These are phyloP conservation scores for Eucalyptus tenuipes DNA, from an alignment of 345 rosid genomes.

Conservation along the genomic window DNA sequence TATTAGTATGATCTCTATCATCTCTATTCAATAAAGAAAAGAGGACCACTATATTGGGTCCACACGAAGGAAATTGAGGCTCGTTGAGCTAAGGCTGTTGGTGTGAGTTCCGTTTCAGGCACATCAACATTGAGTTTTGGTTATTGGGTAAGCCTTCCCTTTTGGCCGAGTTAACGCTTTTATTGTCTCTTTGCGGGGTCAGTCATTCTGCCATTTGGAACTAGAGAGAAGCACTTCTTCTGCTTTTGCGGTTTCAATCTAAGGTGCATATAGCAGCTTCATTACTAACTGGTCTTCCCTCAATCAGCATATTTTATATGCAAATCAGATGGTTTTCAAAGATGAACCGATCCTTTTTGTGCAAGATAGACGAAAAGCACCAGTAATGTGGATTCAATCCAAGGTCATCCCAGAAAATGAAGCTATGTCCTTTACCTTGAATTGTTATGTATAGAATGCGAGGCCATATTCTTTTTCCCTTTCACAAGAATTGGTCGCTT, in stretches of 20 bases:
- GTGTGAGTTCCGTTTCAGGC: background rate
- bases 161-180: background rate
- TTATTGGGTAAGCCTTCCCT: background rate
- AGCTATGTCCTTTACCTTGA: background rate
- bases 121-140: background rate
- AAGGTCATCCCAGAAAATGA: background rate
- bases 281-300: background rate
- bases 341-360: background rate
- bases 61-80: background rate
- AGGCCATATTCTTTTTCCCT: background rate
- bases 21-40: background rate
- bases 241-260: rapidly evolving
- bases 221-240: background rate
- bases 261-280: background rate
- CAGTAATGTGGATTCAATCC: background rate
- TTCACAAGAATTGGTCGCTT: background rate
- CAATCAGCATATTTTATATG: background rate
- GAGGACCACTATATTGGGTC: background rate
- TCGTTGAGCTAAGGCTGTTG: rapidly evolving
- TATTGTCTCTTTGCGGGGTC: background rate
- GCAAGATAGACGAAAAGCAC: background rate
- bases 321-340: background rate
- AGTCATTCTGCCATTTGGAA: background rate
- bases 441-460: background rate
- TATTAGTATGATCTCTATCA: background rate